phyloP scores from a whole-genome alignment of 192 early-diverging fungal species.

The Glomus cerebriforme region DNA sequence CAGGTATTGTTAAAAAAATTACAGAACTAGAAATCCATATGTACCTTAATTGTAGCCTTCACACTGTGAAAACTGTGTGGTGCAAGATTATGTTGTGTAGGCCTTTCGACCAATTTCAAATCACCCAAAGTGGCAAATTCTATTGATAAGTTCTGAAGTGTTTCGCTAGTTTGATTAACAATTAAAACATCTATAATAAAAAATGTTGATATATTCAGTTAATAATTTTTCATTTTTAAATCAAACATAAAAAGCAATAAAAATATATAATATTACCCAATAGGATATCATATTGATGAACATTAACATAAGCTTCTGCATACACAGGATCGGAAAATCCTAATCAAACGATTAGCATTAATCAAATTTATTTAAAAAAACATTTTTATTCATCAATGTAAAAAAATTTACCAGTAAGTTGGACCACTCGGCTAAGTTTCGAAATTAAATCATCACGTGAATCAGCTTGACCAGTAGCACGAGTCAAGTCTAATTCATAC shows the following conservation, averaged over 20 bases:
- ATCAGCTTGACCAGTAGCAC: conserved; percentile 76
- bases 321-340: conserved; percentile 97
- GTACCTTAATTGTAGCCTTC: conserved; percentile 94
- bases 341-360: background rate
- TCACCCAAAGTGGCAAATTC: conserved; percentile 99
- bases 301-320: conserved; percentile 95
- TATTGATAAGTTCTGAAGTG: conserved; percentile 94
- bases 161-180: conserved; percentile 94
- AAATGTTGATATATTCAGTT: background rate
- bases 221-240: background rate
- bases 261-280: conserved; percentile 56
- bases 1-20: background rate
- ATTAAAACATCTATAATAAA: conserved; percentile 82
- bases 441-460: conserved; percentile 80
- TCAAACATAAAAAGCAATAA: conserved; percentile 13
- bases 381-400: background rate
- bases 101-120: conserved; percentile 95
- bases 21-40: background rate
- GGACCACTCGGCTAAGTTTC: conserved; percentile 92
- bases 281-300: conserved; percentile 97
- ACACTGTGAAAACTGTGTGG: conserved; percentile 93
- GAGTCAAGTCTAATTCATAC: conserved; percentile 89
- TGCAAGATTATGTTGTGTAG: conserved; percentile 81
- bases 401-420: conserved; percentile 74
- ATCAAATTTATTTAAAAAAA: conserved; percentile 12